phyloP scores from a whole-genome alignment of 176 grass and related monocot species.

The Hsuehochloa calcarea region DNA sequence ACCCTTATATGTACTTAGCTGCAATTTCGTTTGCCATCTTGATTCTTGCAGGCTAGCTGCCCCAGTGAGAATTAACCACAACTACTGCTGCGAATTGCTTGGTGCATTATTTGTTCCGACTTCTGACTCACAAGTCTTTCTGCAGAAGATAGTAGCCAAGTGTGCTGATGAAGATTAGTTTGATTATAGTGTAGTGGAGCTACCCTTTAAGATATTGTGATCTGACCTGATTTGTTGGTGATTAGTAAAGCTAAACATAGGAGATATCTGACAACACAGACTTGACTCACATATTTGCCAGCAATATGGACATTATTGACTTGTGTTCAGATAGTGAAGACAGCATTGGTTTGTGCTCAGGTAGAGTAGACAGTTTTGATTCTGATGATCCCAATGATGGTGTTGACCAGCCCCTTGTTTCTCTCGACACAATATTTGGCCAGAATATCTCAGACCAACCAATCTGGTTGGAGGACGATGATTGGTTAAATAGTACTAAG shows the following conservation, averaged over 20 bases:
- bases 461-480: not conserved
- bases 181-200: not conserved
- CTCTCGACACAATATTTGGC: not conserved
- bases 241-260: not conserved
- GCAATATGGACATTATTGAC: slow-evolving; percentile 46
- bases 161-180: not conserved
- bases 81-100: not conserved
- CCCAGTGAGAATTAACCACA: not conserved
- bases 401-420: not conserved
- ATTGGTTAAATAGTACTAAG: not conserved
- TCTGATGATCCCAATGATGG: slow-evolving; percentile 6
- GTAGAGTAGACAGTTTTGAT: slow-evolving; percentile 9
- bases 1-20: not conserved
- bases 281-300: not conserved
- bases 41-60: slow-evolving; percentile 10
- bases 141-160: not conserved
- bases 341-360: not conserved
- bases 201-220: not conserved
- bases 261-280: not conserved
- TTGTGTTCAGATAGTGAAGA: slow-evolving; percentile 49
- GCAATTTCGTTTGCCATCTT: slow-evolving; percentile 9
- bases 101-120: not conserved
- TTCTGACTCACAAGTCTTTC: not conserved
- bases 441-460: not conserved
- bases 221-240: not conserved